phyloP scores from a whole-genome alignment of 495 filamentous ascomycete species.

The Aspergillus nidulans region DNA sequence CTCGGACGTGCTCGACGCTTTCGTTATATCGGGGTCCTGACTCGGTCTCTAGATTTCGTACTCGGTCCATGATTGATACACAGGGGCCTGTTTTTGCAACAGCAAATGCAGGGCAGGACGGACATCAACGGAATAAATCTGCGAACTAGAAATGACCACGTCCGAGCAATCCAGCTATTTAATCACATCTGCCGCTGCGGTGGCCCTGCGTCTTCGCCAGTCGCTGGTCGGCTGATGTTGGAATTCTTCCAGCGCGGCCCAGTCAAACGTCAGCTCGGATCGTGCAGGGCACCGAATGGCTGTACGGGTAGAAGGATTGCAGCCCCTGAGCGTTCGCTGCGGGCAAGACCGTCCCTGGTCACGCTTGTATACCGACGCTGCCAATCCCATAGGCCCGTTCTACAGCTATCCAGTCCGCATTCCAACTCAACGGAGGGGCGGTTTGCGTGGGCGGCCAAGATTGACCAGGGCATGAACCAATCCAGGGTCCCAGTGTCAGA shows the following conservation, averaged over 20 bases:
- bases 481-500: neutral
- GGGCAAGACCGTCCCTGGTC: neutral
- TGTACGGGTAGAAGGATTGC: neutral
- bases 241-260: neutral
- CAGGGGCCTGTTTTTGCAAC: neutral
- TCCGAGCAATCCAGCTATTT: neutral
- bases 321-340: neutral
- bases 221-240: neutral
- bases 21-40: neutral
- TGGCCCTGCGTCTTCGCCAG: neutral
- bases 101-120: neutral
- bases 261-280: constrained; percentile 1
- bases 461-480: neutral
- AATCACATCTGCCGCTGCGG: neutral
- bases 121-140: neutral
- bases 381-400: neutral
- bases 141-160: neutral
- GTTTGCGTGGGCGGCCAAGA: neutral
- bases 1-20: constrained; percentile 3
- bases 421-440: neutral
- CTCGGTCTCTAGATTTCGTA: neutral
- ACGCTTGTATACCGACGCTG: neutral
- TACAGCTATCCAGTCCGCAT: neutral
- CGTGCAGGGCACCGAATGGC: neutral
- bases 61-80: neutral